Evolutionary conservation across 352 stramenopile species (phyloP), one percentile per base, ranked within the genome.

Genomic region (Pythium dissimile): DNA sequence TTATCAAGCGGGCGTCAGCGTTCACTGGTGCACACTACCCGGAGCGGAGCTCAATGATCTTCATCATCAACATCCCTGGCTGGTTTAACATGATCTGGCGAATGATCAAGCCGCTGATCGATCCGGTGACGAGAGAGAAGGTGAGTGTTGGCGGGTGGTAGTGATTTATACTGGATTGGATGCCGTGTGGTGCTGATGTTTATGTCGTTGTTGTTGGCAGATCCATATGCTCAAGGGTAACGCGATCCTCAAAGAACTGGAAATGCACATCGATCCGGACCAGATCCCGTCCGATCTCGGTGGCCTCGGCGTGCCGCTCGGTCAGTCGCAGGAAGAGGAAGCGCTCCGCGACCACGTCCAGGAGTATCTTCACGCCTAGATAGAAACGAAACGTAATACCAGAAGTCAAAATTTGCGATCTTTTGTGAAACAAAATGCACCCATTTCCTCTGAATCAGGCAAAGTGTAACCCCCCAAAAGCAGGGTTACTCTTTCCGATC

Each of bases 1-100:
- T 96, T 51, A 92, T 96, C 66, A 91, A 91, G 65, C 80, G 77
- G 26, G 84, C 84, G 8, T 92, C 84, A 13, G 72, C 71, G 11
- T 93, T 97, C 62, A 97, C 96, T 27, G 89, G 86, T 39, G 72
- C 80, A 5, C 89, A 98, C 69, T 98, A 97, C 73, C 94, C 93
- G 6, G 88, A 97, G 64, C 80, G 94, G 30, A 96, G 88, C 41
- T 88, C 94, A 48, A 92, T 96, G 58, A 98, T 97, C 58, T 92
- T 98, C 41, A 87, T 98, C 45, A 87, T 98, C 52, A 98, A 98
- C 77, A 95, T 97, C 27, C 94, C 94, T 0, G 85, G 80, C 47
- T 98, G 94, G 94, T 97, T 98, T 70, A 89, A 94, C 69, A 89
- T 91, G 59, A 81, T 97, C 38, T 98, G 94, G 79, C 91, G 90